Evolutionary conservation across 768 basidiomycete species (phyloP), one percentile per base, ranked within the genome.

Genomic region (Mycena latifolia): DNA sequence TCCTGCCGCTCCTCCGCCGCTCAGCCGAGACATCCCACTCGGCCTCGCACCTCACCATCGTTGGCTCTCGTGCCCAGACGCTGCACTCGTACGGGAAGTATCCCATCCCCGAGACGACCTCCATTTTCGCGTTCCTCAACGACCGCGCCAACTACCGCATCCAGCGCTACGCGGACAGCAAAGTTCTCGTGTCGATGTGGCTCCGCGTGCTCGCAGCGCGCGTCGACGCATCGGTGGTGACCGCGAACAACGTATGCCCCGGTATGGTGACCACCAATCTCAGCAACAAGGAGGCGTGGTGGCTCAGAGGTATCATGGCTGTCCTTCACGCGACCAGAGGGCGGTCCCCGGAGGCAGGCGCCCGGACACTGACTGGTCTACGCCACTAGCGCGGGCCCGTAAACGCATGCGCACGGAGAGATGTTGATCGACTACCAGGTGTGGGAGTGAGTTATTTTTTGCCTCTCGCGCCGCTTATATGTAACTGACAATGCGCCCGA

Each of bases 1-100:
- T 72, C 28, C 66, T 72, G 31, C 71, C 71, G 22, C 64, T 72
- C n/a, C 67, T 72, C 20, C 68, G 61, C 31, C 4, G 46, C 14
- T 45, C 71, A 1, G 70, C 63, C 2, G n/a, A 65, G 22, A 50
- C 7, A 2, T 43, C 43, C 22, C 39, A 37, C 7, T 3, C 41
- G 17, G 39, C 60, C 12, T 69, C 66, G 5, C 33, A 66, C 37
- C 39, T 67, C 10, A 41, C 62, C 24, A 61, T 67, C 25, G 65
- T 67, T 15, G 58, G 61, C 27, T 67, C 64, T 24, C 68, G 67
- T 24, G 52, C 39, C 20, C 50, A 52, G 22, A 18, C 28, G 17
- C 9, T 25, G 39, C 43, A 57, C 31, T 24, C 33, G 6, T 65
- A 54, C 51, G 43, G 18, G 18, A 45, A 46, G 35, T 9, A 62